Evolutionary conservation across 1,284 basidiomycete genomes (phyloP).

Genomic region (Sanghuangporus sanghuang): DNA sequence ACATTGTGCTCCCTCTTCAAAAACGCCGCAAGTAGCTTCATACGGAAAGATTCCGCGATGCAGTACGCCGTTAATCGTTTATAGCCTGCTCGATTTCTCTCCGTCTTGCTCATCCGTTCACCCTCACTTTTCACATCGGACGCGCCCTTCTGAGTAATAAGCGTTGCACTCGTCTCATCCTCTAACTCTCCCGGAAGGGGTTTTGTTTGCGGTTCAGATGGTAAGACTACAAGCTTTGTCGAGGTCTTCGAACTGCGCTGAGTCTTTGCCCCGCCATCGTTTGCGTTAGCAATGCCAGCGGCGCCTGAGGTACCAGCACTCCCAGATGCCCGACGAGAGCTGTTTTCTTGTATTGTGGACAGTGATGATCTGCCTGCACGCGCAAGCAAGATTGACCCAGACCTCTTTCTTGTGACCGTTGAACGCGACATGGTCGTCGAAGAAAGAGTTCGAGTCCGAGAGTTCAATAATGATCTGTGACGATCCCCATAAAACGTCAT

Average conservation of each 20-base stretch:
- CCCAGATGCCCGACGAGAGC: conserved; percentile 12
- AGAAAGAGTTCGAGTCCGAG: neutral
- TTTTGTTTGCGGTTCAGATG: conserved; percentile 86
- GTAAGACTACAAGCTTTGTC: conserved; percentile 88
- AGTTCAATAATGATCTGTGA: neutral
- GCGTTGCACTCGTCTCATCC: conserved; percentile 56
- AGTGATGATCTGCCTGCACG: conserved; percentile 10
- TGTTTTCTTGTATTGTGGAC: conserved; percentile 14
- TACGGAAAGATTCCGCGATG: conserved; percentile 76
- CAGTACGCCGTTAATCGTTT: conserved; percentile 84
- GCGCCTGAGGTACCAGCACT: neutral
- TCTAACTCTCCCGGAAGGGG: conserved; percentile 53
- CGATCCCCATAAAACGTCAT: too few species aligned
- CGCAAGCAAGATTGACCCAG: conserved; percentile 3
- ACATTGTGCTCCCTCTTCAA: conserved; percentile 93
- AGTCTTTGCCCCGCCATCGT: conserved; percentile 34
- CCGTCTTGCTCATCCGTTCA: conserved; percentile 76
- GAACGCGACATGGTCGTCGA: conserved; percentile 12
- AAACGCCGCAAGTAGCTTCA: conserved; percentile 78
- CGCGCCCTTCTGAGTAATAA: conserved; percentile 34
- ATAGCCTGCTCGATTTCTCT: conserved; percentile 70
- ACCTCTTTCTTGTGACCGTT: conserved; percentile 1
- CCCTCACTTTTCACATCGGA: conserved; percentile 72
- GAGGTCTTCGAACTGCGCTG: conserved; percentile 87
- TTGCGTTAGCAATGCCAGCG: neutral